A percentile compares a stretch with the other conserved stretches of the same genome.
Conservation (phyloP, 2,329 filamentous ascomycete species). For the Fusarium sp. region DNA sequence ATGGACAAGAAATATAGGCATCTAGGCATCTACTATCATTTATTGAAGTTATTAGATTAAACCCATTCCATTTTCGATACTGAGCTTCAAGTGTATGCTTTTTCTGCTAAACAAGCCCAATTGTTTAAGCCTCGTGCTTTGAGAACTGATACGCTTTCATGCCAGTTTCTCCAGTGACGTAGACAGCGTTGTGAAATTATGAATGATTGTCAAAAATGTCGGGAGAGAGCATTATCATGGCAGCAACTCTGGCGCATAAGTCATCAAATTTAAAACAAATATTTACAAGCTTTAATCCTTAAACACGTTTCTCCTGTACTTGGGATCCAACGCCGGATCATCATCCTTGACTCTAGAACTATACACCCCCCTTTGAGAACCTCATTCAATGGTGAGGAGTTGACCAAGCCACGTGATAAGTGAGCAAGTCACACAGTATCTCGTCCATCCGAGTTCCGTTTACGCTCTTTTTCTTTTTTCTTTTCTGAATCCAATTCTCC, state of each 20-base stretch:
- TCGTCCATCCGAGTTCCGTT: conserved; percentile 32
- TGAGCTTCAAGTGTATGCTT: neutral
- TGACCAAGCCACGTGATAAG: neutral
- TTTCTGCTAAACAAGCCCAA: neutral
- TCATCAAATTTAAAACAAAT: neutral
- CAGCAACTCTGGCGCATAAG: neutral
- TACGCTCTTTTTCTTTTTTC: conserved; percentile 17
- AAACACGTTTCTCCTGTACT: conserved; percentile 17
- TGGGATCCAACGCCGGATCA: conserved; percentile 55
- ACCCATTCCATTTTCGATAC: neutral
- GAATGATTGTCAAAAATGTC: neutral
- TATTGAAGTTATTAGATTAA: neutral
- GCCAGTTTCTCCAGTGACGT: neutral
- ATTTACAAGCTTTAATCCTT: conserved; percentile 20
- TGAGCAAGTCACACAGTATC: neutral
- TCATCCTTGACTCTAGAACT: conserved; percentile 52
- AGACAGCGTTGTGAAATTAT: neutral
- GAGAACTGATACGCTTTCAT: neutral
- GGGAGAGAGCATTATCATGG: neutral
- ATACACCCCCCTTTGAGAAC: conserved; percentile 36
- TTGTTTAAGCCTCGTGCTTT: neutral
- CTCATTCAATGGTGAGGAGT: conserved; percentile 22
- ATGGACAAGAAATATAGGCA: neutral
- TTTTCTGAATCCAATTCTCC: conserved; percentile 21
- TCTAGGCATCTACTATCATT: neutral